phyloP scores from a whole-genome alignment of 2,329 filamentous ascomycete species.

The Fusarium xyrophilum region DNA sequence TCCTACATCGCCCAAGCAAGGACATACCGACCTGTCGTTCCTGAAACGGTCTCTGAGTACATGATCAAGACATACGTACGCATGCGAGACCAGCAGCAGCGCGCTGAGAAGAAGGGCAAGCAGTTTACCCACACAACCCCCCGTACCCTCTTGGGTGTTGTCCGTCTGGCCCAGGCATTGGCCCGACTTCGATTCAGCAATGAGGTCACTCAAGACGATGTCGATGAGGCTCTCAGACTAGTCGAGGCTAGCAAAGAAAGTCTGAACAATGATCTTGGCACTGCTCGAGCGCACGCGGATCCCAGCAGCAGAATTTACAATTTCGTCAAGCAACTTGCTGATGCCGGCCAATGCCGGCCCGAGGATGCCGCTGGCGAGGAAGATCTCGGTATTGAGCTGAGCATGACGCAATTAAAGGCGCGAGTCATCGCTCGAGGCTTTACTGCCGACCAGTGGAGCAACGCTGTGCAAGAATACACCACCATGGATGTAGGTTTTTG shows the following conservation, averaged over 20 bases:
- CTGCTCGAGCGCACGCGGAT: slow-evolving; percentile 72
- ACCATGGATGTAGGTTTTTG: slow-evolving; percentile 80
- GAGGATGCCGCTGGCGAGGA: slow-evolving; percentile 67
- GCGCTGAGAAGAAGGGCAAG: slow-evolving; percentile 88
- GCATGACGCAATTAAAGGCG: slow-evolving; percentile 86
- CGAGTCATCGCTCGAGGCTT: slow-evolving; percentile 95
- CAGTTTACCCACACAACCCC: slow-evolving; percentile 94
- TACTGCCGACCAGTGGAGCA: slow-evolving; percentile 89
- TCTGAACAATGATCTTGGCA: slow-evolving; percentile 73
- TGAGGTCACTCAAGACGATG: slow-evolving; percentile 86
- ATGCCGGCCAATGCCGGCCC: slow-evolving; percentile 83
- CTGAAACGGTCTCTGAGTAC: slow-evolving; percentile 88
- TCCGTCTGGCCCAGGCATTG: slow-evolving; percentile 92
- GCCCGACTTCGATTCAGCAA: slow-evolving; percentile 89
- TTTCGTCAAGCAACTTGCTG: slow-evolving; percentile 85
- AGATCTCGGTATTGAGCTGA: slow-evolving; percentile 71
- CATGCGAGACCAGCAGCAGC: slow-evolving; percentile 89
- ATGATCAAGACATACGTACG: slow-evolving; percentile 97
- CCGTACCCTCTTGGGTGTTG: slow-evolving; percentile 88
- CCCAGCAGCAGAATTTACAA: slow-evolving; percentile 93
- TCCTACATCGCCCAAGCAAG: slow-evolving; percentile 95
- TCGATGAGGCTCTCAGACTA: slow-evolving; percentile 91
- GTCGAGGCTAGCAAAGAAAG: slow-evolving; percentile 94
- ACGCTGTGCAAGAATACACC: slow-evolving; percentile 88
- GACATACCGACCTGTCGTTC: slow-evolving; percentile 85